Base-by-base conservation (phyloP, 2,329 filamentous ascomycete genomes). In the Hypomyces perniciosus region DNA sequence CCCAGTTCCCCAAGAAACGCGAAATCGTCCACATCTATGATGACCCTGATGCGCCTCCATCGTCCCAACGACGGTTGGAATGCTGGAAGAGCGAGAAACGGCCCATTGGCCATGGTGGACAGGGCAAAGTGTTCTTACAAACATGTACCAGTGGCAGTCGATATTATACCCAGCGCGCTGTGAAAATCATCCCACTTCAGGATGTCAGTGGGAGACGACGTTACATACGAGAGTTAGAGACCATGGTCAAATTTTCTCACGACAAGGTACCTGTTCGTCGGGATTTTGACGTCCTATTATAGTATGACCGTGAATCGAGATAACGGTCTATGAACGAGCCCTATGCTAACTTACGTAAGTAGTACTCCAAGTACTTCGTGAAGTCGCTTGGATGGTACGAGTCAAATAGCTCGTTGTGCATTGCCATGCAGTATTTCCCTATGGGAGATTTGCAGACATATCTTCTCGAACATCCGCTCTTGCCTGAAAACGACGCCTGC, bases 391-490 rank as follows among this genome's bases (percentile, higher is more conserved):
- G 60, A 4, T 64, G 61, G 61, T 62, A 59, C 43, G 51, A 56
- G 9, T 37, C 26, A 4, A 26, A 43, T 3, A 39, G 51, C 1
- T 51, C 34, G 6, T 42, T 62, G 3, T 59, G 49, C 42, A 61
- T 64, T 34, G 54, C 58, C 8, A 63, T 62, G 61, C 59, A 63
- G 44, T 61, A 59, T 44, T 44, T 57, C 28, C 55, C 56, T 10
- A 27, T 48, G 5, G 61, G 61, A 0, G 59, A 62, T 28, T 47
- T 64, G 13, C 46, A 55, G 34, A 46, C 38, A 1, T 55, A 62
- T 38, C 46, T 62, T 8, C 7, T 9, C 13, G 37, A 52, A 1
- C 8, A 28, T 26, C 29, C 41, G 20, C 49, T 41, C 6, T 39
- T 63, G 4, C 20, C 54, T 10, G 58, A 61, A 34, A 38, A 45